Evolutionary conservation across 2,329 filamentous ascomycete genomes (phyloP), one percentile per base, ranked within the genome.

Genomic region (Cladosporium sp.): DNA sequence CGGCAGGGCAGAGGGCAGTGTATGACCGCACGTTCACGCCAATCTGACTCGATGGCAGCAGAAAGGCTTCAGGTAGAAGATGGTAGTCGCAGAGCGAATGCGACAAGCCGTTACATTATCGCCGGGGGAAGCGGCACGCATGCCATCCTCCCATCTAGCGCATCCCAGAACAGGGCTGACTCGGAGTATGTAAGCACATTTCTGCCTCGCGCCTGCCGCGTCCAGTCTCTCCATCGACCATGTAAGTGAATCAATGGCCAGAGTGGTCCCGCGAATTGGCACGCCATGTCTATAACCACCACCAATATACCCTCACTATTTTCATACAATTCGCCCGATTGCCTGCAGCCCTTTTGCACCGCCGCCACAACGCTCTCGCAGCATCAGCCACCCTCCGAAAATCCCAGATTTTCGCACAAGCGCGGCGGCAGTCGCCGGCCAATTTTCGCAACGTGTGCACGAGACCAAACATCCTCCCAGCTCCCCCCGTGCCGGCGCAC

Each of bases 91-190:
- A 53, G 46, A 34, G 46, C 58, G 58, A 61, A 61, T 61, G 58
- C 58, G 58, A 61, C 58, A 30, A 51, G 58, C 43, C 43, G 58
- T 53, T 36, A 36, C 21, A 53, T 61, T 61, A 34, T 61, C 58
- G 58, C 46, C 58, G 58, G 46, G 36, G 58, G 30, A 16, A 14
- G 6, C 58, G 58, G 39, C 25, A 16, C 25, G 18, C 36, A 46
- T 46, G 28, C 58, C 58, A 46, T 32, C n/a, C 57, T 59, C 25
- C 16, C 14, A 25, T 10, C 56, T 48, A 39, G 39, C 57, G 43
- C 28, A 46, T 28, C 8, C 43, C 57, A 21, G 18, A 46, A n/a
- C 48, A 32, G 49, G 49, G 49, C 49, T 53, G 49, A 53, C 49
- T 26, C 25, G 25, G 28, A 53, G 49, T 53, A 53, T 53, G 49